These are phyloP conservation scores for Aspergillus cavernicola DNA, from an alignment of 495 filamentous ascomycete genomes.

Conservation along the genomic window DNA sequence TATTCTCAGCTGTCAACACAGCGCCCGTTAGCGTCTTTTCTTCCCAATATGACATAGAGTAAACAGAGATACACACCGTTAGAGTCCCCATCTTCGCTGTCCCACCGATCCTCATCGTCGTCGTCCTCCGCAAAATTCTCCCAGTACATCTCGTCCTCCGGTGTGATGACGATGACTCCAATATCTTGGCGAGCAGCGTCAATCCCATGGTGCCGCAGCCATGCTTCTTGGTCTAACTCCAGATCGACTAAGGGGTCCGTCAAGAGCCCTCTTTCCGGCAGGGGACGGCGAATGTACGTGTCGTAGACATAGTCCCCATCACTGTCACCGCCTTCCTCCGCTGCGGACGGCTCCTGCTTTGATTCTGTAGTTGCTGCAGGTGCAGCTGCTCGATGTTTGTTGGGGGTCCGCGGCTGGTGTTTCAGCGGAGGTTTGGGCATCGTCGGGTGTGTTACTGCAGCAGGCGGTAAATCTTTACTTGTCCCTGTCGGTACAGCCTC, in stretches of 20 bases:
- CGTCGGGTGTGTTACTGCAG: neutral
- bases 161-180: constrained; percentile 56
- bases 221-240: constrained; percentile 26
- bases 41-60: neutral
- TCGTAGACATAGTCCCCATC: constrained; percentile 63
- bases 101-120: constrained; percentile 49
- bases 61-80: constrained; percentile 42
- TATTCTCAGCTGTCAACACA: constrained; percentile 51
- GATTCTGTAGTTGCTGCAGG: constrained; percentile 10
- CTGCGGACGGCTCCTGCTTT: constrained; percentile 7
- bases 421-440: constrained; percentile 35
- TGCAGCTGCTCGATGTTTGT: constrained; percentile 24
- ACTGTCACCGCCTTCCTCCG: constrained; percentile 29
- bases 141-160: constrained; percentile 57
- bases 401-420: constrained; percentile 34
- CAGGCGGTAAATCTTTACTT: neutral
- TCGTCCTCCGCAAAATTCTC: constrained; percentile 52
- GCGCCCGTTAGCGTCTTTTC: constrained; percentile 6
- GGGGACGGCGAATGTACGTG: constrained; percentile 51
- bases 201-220: constrained; percentile 29
- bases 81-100: constrained; percentile 60
- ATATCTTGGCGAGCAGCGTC: constrained; percentile 38
- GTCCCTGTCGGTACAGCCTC: constrained; percentile 20
- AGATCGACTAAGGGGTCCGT: constrained; percentile 32
- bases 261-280: constrained; percentile 29